Evolutionary conservation across 805 yeast species (phyloP).

Genomic region (Myxozyma nipponensis): DNA sequence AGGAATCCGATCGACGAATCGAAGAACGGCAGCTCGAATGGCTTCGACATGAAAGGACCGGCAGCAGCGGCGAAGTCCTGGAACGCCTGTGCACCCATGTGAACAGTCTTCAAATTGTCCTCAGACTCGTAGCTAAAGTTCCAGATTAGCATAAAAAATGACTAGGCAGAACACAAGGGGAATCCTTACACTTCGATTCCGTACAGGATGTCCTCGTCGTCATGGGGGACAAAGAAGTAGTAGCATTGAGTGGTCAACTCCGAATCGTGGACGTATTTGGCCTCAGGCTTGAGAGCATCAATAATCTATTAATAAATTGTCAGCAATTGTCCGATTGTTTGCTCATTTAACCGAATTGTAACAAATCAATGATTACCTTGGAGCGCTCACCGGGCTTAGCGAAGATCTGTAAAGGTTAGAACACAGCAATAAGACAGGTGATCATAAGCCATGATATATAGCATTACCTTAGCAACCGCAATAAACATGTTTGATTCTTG

Average conservation of each 20-base stretch:
- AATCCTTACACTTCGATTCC: constrained; percentile 19
- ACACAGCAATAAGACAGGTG: too few species aligned
- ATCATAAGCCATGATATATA: background rate
- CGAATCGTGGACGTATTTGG: constrained; percentile 5
- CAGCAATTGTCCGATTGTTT: background rate
- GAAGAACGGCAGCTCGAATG: constrained; percentile 8
- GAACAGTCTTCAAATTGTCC: constrained; percentile 12
- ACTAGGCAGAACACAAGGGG: background rate
- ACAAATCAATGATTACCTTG: background rate
- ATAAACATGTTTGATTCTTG: constrained; percentile 3
- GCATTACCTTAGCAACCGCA: constrained; percentile 7
- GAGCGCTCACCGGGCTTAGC: constrained; percentile 9
- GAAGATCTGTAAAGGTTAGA: constrained; percentile 6
- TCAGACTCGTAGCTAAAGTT: constrained; percentile 13
- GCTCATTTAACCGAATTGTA: background rate
- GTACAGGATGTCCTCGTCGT: constrained; percentile 1
- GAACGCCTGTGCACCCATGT: constrained; percentile 17
- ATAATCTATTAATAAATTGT: constrained; percentile 5
- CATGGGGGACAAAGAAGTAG: constrained; percentile 12
- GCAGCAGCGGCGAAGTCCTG: constrained; percentile 11
- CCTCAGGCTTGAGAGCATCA: constrained; percentile 19
- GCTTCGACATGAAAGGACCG: constrained; percentile 3
- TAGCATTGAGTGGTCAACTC: constrained; percentile 13
- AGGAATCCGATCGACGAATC: constrained; percentile 25
- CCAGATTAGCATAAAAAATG: background rate